Percentiles rank a stretch among this genome's conserved stretches.
phyloP scores from a whole-genome alignment of 164 flowering plant genomes.

The Dillenia turbinata region DNA sequence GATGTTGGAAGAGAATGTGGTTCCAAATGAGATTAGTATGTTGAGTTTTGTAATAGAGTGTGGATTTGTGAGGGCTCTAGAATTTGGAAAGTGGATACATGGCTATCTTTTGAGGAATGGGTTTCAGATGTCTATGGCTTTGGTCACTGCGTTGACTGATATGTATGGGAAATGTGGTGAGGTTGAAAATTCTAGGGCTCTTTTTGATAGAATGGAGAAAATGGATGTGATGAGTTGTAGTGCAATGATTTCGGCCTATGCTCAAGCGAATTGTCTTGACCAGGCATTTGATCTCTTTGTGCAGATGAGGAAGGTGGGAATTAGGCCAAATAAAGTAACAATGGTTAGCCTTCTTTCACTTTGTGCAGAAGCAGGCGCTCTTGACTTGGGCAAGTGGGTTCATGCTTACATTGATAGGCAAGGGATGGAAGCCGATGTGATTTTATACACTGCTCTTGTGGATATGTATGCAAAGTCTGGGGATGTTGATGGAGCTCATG shows the following conservation, averaged over 20 bases:
- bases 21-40: conserved; percentile 55
- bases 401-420: conserved; percentile 37
- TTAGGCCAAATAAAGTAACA: conserved; percentile 36
- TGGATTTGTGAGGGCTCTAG: conserved; percentile 34
- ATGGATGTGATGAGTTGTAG: conserved; percentile 43
- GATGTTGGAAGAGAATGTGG: conserved; percentile 32
- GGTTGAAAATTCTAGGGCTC: conserved; percentile 26
- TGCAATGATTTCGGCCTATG: conserved; percentile 44
- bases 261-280: conserved; percentile 22
- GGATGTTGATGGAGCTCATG: conserved; percentile 31
- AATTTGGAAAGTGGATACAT: conserved; percentile 48
- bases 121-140: conserved; percentile 25
- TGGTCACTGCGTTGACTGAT: conserved; percentile 44
- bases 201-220: conserved; percentile 32
- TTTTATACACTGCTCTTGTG: conserved; percentile 37
- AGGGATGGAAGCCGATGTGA: conserved; percentile 29
- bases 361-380: conserved; percentile 46
- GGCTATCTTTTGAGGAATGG: conserved; percentile 44
- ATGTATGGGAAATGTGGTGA: conserved; percentile 61
- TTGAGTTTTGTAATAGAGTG: conserved; percentile 45
- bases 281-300: conserved; percentile 35
- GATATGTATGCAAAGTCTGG: conserved; percentile 58
- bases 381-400: conserved; percentile 47
- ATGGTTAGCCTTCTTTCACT: conserved; percentile 38
- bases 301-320: conserved; percentile 28